Percentiles rank a stretch among this genome's conserved stretches.
phyloP scores from a whole-genome alignment of 2,329 filamentous ascomycete species.

The Colletotrichum sp. region DNA sequence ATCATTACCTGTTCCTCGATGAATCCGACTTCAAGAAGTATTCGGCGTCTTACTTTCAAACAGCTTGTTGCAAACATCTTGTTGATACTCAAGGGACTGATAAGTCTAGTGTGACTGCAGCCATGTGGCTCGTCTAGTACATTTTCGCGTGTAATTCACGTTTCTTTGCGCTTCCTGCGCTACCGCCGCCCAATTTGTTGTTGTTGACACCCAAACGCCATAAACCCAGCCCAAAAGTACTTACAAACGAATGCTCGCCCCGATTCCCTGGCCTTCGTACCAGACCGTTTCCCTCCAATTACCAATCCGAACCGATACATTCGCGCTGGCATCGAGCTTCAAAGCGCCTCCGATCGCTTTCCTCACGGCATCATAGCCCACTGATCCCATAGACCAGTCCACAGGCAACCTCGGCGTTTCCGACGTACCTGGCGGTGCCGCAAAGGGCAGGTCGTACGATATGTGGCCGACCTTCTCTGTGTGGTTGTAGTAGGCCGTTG shows the following conservation, averaged over 20 bases:
- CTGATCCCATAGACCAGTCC: constrained; percentile 74
- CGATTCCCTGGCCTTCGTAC: constrained; percentile 74
- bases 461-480: constrained; percentile 81
- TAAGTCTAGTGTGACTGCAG: not conserved
- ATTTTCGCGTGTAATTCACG: not conserved
- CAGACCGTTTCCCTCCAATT: constrained; percentile 76
- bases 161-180: not conserved
- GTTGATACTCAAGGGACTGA: not conserved
- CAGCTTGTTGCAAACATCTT: not conserved
- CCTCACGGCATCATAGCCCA: constrained; percentile 83
- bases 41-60: not conserved
- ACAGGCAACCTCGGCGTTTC: constrained; percentile 82
- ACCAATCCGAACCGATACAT: constrained; percentile 76
- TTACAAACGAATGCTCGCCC: constrained; percentile 65
- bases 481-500: constrained; percentile 84
- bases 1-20: not conserved
- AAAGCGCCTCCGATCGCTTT: constrained; percentile 81
- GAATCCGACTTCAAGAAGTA: not conserved
- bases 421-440: constrained; percentile 76
- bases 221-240: constrained; percentile 12
- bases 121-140: not conserved
- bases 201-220: not conserved
- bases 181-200: not conserved
- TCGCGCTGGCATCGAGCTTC: constrained; percentile 78
- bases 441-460: constrained; percentile 74